Base-by-base conservation (phyloP, 768 basidiomycete species). In the Sistotremastrum niveocremeum region DNA sequence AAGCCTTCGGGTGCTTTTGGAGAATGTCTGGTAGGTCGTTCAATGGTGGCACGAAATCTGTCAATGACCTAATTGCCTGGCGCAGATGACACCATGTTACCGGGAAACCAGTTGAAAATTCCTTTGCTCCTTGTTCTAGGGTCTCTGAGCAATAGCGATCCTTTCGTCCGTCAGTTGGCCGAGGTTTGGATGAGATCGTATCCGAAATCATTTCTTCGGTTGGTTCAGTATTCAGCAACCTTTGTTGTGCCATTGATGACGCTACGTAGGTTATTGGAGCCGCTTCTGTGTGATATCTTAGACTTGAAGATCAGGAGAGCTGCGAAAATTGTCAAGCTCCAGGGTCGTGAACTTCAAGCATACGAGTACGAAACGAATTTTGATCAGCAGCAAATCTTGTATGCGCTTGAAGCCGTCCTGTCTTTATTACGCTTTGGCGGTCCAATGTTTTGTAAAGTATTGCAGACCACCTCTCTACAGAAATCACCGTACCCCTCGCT, bases 151-250 rank as follows among this genome's bases (percentile, higher is more conserved):
- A 80, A 71, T 36, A 78, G 81, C 33, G 80, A 89, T 52, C 84
- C 88, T 6, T 65, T 65, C 49, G 61, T 84, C 7, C 79, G 84
- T 30, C 74, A 89, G 7, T 70, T 85, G 33, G 87, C 86, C 9
- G 94, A 98, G 61, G 90, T 90, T 0, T 99, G 95, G 95, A 90
- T 99, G 84, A 76, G 93, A 30, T 90, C 88, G 57, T 89, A 80
- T 55, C 69, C 97, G 32, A 86, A 84, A 59, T 93, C 90, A 2
- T 94, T 94, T 59, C 67, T 90, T 48, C 77, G 93, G 90, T 91
- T 61, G 34, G 68, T 20, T 1, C 20, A 37, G 34, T 31, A 11
- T 9, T 8, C 29, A 53, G 46, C n/a, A 7, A 29, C 28, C 40
- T 32, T 48, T 42, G 44, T 48, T n/a, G 12, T 20, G 38, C 33